These are phyloP conservation scores for Lepiota venenata DNA, from an alignment of 768 basidiomycete genomes.

Conservation along the genomic window DNA sequence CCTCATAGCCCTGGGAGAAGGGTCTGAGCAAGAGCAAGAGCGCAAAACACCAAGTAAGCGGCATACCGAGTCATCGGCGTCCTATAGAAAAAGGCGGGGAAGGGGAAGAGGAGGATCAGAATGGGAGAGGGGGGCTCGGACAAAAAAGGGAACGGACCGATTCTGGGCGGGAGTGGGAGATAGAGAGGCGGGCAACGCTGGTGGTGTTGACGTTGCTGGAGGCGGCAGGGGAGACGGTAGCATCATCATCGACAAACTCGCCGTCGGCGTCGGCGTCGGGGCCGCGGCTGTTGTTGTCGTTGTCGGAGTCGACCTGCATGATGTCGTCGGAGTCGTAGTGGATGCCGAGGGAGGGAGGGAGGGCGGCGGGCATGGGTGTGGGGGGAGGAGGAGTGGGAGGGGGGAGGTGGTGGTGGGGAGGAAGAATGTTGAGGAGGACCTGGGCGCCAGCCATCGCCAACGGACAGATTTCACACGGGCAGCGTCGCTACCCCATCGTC, in stretches of 20 bases:
- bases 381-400: conserved; percentile 19
- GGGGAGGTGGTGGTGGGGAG: conserved; percentile 27
- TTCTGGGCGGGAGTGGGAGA: conserved; percentile 25
- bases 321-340: conserved; percentile 61
- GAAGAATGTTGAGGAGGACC: conserved; percentile 38
- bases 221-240: conserved; percentile 28
- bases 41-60: conserved; percentile 16
- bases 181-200: conserved; percentile 18
- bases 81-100: conserved; percentile 24
- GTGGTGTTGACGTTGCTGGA: conserved; percentile 31
- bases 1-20: conserved; percentile 41
- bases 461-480: conserved; percentile 53
- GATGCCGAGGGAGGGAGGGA: conserved; percentile 46
- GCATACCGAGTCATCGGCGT: conserved; percentile 62
- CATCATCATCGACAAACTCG: conserved; percentile 58
- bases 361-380: conserved; percentile 21
- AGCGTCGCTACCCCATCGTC: conserved; percentile 55
- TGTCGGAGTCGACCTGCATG: conserved; percentile 71
- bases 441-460: conserved; percentile 53
- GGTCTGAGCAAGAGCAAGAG: conserved; percentile 16
- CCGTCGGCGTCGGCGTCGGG: conserved; percentile 62
- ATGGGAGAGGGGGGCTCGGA: conserved; percentile 20
- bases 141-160: conserved; percentile 33
- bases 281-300: conserved; percentile 45
- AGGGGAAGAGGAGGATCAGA: conserved; percentile 38